Percentiles rank a stretch among this genome's conserved stretches.
Conservation (phyloP, 2,329 filamentous ascomycete genomes). For the Fusarium sp. region DNA sequence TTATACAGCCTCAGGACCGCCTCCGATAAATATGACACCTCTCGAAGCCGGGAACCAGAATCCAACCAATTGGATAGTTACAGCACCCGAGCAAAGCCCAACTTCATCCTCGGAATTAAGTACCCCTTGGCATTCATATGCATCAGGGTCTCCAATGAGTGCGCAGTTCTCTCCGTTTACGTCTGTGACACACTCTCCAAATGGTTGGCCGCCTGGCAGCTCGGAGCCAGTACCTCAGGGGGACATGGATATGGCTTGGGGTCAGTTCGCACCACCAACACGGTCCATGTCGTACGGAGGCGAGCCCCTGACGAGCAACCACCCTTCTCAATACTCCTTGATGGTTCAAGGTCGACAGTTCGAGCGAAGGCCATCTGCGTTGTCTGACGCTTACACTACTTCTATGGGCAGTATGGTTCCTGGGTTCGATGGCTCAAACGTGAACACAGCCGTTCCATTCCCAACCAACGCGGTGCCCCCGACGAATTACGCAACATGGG, state of each 20-base stretch:
- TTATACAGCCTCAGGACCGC: conserved; percentile 18
- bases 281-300: conserved; percentile 63
- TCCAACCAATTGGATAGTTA: conserved; percentile 57
- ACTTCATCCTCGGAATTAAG: conserved; percentile 58
- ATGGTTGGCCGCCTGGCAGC: conserved; percentile 54
- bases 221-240: conserved; percentile 55
- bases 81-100: conserved; percentile 54
- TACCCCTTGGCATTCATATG: conserved; percentile 61
- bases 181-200: conserved; percentile 52
- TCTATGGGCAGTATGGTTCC: conserved; percentile 52
- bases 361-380: conserved; percentile 55
- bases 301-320: conserved; percentile 52
- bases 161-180: conserved; percentile 63
- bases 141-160: conserved; percentile 62
- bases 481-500: conserved; percentile 57
- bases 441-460: conserved; percentile 47
- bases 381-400: conserved; percentile 59
- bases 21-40: conserved; percentile 12
- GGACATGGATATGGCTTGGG: conserved; percentile 56
- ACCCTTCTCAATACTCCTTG: conserved; percentile 54
- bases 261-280: conserved; percentile 53
- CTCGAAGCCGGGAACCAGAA: conserved; percentile 52
- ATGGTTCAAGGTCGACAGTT: conserved; percentile 54
- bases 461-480: conserved; percentile 53
- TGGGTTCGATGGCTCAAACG: conserved; percentile 50